Evolutionary conservation across 805 yeast genomes (phyloP), one percentile per base, ranked within the genome.

Genomic region (Zygosaccharomyces pseudorouxii): DNA sequence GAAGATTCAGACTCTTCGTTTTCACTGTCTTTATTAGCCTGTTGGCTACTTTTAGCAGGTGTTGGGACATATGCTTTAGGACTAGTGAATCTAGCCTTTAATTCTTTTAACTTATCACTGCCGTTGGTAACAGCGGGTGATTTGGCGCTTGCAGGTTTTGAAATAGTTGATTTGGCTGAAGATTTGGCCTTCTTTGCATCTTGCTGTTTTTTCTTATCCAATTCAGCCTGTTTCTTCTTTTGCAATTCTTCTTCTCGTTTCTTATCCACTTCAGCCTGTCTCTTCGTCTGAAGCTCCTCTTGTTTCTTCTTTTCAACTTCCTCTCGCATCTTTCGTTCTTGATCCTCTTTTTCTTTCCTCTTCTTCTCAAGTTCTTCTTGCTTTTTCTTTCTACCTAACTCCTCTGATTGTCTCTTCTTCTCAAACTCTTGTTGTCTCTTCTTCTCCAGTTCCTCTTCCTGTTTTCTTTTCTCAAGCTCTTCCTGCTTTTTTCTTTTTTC

Each of bases 61-160:
- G 54, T 51, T 19, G 56, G 56, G 20, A 50, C 54, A 33, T 50
- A 50, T 5, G 52, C 40, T 37, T 52, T 52, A 4, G 53, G 42
- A 10, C 48, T 54, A 8, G 57, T 51, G 23, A 54, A 54, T 25
- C 53, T 49, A n/a, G 57, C 57, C 18, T 54, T 54, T 27, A 54
- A 28, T 35, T 52, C 53, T 35, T 49, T 49, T 29, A 54, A 41
- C 31, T 48, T 48, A 36, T 50, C 48, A 35, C 44, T 31, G 11
- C 49, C 53, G 29, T 50, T 43, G 23, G 20, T 16, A 20, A 22
- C 23, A 5, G 39, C 40, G 11, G 49, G 19, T 9, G 45, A 30
- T 16, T 30, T 42, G 19, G 46, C 35, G 14, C 16, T 19, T 8
- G 41, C 20, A 22, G 42, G 28, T 38, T 28, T 27, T 5, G 45